These are phyloP conservation scores for Dictyostelium firmibasis DNA, from an alignment of 78 protist genomes.

Conservation along the genomic window DNA sequence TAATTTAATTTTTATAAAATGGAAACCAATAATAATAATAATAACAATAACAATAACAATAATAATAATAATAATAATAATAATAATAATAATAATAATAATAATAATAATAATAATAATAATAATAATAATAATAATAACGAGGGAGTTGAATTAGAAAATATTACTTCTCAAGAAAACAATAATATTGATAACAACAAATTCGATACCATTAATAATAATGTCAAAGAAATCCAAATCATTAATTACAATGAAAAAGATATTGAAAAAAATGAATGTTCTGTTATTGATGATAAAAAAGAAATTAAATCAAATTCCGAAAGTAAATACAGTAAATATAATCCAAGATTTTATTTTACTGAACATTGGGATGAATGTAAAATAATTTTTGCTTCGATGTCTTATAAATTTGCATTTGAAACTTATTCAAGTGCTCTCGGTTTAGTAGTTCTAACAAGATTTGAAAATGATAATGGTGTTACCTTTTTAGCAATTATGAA, in stretches of 20 bases:
- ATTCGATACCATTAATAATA: background rate
- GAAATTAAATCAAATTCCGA: background rate
- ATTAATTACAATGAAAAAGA: background rate
- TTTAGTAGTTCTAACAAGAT: constrained; percentile 23
- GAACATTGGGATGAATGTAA: constrained; percentile 37
- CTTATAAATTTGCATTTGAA: constrained; percentile 59
- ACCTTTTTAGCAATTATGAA: constrained; percentile 72
- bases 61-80: no score
- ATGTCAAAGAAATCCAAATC: background rate
- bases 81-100: background rate
- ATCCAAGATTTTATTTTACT: constrained; percentile 11
- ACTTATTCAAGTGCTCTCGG: constrained; percentile 55
- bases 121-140: background rate
- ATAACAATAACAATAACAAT: no score
- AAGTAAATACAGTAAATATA: background rate
- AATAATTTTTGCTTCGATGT: constrained; percentile 38
- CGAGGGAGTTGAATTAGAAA: background rate
- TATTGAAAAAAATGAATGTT: background rate
- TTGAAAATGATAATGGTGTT: constrained; percentile 49
- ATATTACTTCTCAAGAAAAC: background rate
- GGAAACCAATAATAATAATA: background rate
- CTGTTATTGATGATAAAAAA: background rate
- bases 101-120: background rate
- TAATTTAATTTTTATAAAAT: no score
- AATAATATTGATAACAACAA: background rate